phyloP scores from a whole-genome alignment of 805 yeast genomes.

The Kazachstania taianensis region DNA sequence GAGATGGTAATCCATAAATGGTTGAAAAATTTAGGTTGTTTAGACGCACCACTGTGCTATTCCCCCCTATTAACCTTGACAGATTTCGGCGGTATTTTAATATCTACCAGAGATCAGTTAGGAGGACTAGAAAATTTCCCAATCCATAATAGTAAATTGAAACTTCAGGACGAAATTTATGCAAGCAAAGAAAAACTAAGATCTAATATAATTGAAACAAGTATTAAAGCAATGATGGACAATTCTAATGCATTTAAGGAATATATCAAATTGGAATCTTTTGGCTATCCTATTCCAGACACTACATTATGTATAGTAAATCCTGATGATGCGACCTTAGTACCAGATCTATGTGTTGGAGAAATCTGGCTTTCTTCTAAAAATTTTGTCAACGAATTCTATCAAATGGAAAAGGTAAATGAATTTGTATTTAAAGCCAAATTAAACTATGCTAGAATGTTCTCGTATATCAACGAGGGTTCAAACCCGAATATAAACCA shows the following conservation, averaged over 20 bases:
- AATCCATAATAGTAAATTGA: conserved; percentile 21
- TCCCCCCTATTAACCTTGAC: conserved; percentile 82
- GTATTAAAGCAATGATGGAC: conserved; percentile 24
- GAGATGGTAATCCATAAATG: conserved; percentile 83
- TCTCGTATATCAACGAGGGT: conserved; percentile 8
- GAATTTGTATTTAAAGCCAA: conserved; percentile 29
- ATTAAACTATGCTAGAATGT: conserved; percentile 25
- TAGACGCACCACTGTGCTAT: conserved; percentile 60
- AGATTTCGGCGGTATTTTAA: conserved; percentile 94
- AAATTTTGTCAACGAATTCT: conserved; percentile 53
- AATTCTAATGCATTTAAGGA: conserved; percentile 32
- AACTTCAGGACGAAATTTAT: conserved; percentile 27
- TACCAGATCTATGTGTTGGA: conserved; percentile 73
- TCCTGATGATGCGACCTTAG: conserved; percentile 75
- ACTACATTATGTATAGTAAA: conserved; percentile 89
- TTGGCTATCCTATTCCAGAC: conserved; percentile 91
- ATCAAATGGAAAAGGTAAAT: conserved; percentile 28
- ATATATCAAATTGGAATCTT: conserved; percentile 70
- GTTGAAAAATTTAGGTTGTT: conserved; percentile 83
- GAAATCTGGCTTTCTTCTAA: conserved; percentile 98
- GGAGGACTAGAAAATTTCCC: conserved; percentile 27
- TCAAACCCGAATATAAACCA: conserved; percentile 1
- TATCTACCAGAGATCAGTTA: conserved; percentile 86
- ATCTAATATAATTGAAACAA: conserved; percentile 26
- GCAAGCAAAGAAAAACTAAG: conserved; percentile 29